Base-by-base conservation (phyloP, 2,329 filamentous ascomycete genomes). In the Ascomycota sp. region DNA sequence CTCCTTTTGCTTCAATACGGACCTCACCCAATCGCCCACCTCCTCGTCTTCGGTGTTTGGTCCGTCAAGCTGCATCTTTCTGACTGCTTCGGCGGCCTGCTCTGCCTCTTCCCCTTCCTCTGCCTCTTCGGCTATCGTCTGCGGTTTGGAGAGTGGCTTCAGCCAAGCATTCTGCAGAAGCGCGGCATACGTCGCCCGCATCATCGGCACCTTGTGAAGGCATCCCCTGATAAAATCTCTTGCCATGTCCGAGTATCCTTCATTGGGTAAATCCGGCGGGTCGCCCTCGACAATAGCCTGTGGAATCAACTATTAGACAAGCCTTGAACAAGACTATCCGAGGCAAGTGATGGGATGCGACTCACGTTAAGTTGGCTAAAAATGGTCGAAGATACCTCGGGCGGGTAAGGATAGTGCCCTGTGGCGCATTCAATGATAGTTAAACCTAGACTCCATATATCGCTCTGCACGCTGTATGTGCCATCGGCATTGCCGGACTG, bases 201-300 rank as follows among this genome's bases (percentile, higher is more conserved):
- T 69, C 40, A 80, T 79, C 7, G 89, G 81, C 15, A 81, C 77
- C 52, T 98, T 98, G 60, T 94, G 83, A 28, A 98, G 63, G 49
- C 89, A 95, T 27, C 75, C 75, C 24, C 68, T 65, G 17, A 98
- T 86, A 54, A 98, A 98, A 42, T 86, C 77, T 32, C 74, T 75
- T 2, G 86, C 82, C 5, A 69, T 64, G 32, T 76, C 66, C 1
- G 85, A 89, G 50, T 79, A 98, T 19, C 69, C 73, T 32, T 78
- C 69, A 5, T 64, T 59, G 0, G 89, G 89, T 21, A 98, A 69
- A 44, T 78, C 74, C 8, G 89, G 89, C 10, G 89, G 82, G n/a
- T 93, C 83, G 30, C 89, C 89, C 48, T 95, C 82, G 23, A 98
- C 89, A 47, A 98, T 98, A 32, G 89, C 89, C 89, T 98, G 40